A percentile compares a stretch with the other conserved stretches of the same genome.
Conservation (phyloP, 2,329 filamentous ascomycete genomes). For the Purpureocillium takamizusanense region DNA sequence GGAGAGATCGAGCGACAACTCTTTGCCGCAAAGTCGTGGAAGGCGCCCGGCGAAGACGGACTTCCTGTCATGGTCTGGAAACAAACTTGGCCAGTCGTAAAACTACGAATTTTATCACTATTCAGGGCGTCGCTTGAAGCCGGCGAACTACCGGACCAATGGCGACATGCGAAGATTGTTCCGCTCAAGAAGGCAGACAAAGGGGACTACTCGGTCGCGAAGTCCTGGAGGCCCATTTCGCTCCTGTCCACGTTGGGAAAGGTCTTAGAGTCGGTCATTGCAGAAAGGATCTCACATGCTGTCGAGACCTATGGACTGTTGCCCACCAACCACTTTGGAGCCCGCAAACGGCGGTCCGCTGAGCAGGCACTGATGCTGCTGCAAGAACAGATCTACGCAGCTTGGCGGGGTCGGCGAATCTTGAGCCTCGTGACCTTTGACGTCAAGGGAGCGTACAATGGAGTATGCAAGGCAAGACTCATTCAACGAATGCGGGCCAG, state of each 20-base stretch:
- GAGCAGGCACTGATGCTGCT: slow-evolving; percentile 6
- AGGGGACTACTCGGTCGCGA: slow-evolving; percentile 14
- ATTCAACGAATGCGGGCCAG: slow-evolving; percentile 6
- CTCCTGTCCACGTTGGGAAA: slow-evolving; percentile 14
- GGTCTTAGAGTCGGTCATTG: slow-evolving; percentile 5
- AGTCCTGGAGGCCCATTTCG: slow-evolving; percentile 10
- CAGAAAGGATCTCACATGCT: slow-evolving; percentile 9
- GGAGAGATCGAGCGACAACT: slow-evolving; percentile 12
- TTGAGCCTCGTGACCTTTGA: slow-evolving; percentile 7
- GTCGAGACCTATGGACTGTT: slow-evolving; percentile 4
- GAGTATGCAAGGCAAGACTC: slow-evolving; percentile 8
- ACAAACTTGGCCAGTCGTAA: slow-evolving; percentile 8
- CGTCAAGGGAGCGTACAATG: slow-evolving; percentile 9
- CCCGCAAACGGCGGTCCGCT: slow-evolving; percentile 4
- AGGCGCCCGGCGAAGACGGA: slow-evolving; percentile 12
- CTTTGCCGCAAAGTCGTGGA: slow-evolving; percentile 11
- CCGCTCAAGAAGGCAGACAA: slow-evolving; percentile 18
- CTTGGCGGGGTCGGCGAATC: slow-evolving; percentile 3
- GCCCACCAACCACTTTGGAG: slow-evolving; percentile 7
- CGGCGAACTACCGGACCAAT: slow-evolving; percentile 10
- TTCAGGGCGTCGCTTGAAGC: slow-evolving; percentile 10
- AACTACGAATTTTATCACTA: slow-evolving; percentile 7
- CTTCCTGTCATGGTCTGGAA: slow-evolving; percentile 10
- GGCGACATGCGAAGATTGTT: slow-evolving; percentile 17
- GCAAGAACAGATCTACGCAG: slow-evolving; percentile 4